Evolutionary conservation across 75 land plant species (phyloP), one percentile per base, ranked within the genome.

Genomic region (Cupressus sempervirens): DNA sequence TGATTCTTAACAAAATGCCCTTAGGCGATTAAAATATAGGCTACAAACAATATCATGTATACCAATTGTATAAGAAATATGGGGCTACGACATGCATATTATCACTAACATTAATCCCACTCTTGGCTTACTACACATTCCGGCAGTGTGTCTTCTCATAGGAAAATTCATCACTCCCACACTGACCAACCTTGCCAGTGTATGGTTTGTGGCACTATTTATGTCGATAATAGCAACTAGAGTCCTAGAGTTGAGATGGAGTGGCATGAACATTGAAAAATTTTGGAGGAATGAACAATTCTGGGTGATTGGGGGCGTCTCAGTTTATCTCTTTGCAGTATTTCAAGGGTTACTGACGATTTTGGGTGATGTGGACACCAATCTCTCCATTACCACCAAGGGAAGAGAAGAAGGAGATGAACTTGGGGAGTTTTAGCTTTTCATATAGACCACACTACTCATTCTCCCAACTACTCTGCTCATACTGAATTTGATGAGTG

Each of bases 261-360:
- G n/a, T n/a, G n/a, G n/a, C n/a, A n/a, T n/a, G n/a, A n/a, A n/a
- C n/a, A n/a, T n/a, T n/a, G n/a, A n/a, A n/a, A n/a, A n/a, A n/a
- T n/a, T n/a, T n/a, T n/a, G 95, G 97, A 86, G 97, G 1, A 95
- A 95, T 68, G 97, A 95, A 88, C 97, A 95, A 76, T 95, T 95
- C 82, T 95, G 97, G 97, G 97, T 93, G 38, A 95, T 95, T 43
- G 97, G 97, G 5, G 95, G 97, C 43, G 94, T 93, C 74, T 95
- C 97, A 20, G 95, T 95, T 23, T 95, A 95, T 82, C 90, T 93
- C 54, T 95, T 95, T 86, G 97, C 95, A 0, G 93, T 95, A 72
- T 95, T 95, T 90, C 97, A 95, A 84, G 97, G 97, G 76, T 90
- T 95, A 18, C 93, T 95, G 80, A 94, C 93, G 84, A 94, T 94